These are phyloP conservation scores for Boletellus ananas DNA, from an alignment of 768 basidiomycete genomes.

Conservation along the genomic window DNA sequence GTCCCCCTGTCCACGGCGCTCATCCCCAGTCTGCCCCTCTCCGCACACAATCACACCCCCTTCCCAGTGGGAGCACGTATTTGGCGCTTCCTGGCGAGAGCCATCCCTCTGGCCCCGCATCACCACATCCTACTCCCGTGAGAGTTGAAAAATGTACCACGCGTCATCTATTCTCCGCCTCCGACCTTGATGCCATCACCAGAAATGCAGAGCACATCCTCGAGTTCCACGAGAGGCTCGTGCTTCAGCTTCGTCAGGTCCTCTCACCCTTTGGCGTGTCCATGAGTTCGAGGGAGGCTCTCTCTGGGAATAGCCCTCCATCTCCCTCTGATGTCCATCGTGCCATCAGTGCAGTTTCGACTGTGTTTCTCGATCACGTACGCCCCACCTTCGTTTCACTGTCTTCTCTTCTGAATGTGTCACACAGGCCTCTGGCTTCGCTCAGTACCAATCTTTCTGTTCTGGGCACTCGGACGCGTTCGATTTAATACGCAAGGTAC, in stretches of 20 bases:
- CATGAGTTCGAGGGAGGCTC: slow-evolving; percentile 25
- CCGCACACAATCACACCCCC: slow-evolving; percentile 45
- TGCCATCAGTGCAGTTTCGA: slow-evolving; percentile 38
- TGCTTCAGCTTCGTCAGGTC: slow-evolving; percentile 48
- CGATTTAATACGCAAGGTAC: slow-evolving; percentile 64
- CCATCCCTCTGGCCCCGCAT: slow-evolving; percentile 1
- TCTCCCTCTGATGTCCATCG: slow-evolving; percentile 42
- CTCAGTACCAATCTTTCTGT: slow-evolving; percentile 83
- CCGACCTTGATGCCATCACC: slow-evolving; percentile 54
- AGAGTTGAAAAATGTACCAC: slow-evolving; percentile 33
- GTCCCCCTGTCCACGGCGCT: slow-evolving; percentile 39
- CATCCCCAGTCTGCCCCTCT: slow-evolving; percentile 42
- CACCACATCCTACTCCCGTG: slow-evolving; percentile 10
- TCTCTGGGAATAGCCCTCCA: too few relatives aligned
- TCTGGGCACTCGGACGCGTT: slow-evolving; percentile 81
- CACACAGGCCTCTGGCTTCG: slow-evolving; percentile 65
- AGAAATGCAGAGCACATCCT: slow-evolving; percentile 70
- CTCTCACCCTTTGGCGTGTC: slow-evolving; percentile 51
- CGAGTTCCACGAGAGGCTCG: slow-evolving; percentile 62
- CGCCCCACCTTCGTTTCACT: slow-evolving; percentile 3
- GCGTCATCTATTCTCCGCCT: slow-evolving; percentile 53
- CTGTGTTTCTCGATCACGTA: slow-evolving; percentile 59
- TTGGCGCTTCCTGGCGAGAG: slow-evolving; percentile 18
- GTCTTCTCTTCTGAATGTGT: slow-evolving; percentile 2
- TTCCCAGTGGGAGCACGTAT: slow-evolving; percentile 20